Conservation (phyloP, 2,329 filamentous ascomycete species). For the Kalaharituber pfeilii region DNA sequence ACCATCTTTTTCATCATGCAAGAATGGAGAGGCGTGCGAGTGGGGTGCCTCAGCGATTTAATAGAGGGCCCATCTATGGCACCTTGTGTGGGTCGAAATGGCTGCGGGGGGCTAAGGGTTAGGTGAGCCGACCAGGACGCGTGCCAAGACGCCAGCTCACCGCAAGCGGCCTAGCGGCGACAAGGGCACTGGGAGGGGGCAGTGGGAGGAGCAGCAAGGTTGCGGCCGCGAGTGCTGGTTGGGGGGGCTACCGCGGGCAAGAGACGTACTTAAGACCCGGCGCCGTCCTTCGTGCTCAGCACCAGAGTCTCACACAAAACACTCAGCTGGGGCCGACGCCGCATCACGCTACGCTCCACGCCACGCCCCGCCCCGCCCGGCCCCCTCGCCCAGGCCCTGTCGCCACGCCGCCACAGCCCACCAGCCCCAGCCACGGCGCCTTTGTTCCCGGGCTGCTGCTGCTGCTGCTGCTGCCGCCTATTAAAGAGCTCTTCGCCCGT, state of each 20-base stretch:
- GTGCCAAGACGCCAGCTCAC: neutral
- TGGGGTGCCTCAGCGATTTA: neutral
- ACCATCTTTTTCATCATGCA: neutral
- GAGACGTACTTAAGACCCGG: neutral
- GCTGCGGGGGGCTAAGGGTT: neutral
- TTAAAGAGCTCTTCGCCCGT: no score
- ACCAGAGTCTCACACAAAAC: neutral
- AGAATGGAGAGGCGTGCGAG: neutral
- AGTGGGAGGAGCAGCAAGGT: neutral
- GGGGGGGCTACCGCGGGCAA: no score
- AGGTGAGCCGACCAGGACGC: neutral
- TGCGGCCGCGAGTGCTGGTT: neutral
- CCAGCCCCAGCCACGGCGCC: no score
- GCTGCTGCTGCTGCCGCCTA: no score
- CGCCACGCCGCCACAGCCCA: neutral
- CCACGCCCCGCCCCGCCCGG: neutral
- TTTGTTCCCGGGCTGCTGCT: no score
- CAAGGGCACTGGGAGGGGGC: neutral
- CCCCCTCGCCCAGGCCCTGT: neutral
- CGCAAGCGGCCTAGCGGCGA: neutral
- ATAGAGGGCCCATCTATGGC: no score
- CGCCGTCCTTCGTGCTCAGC: neutral
- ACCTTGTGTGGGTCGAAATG: neutral
- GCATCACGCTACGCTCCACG: neutral
- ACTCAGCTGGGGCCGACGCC: neutral